phyloP scores from a whole-genome alignment of 2,329 filamentous ascomycete genomes.

The Fonsecaea multimorphosa region DNA sequence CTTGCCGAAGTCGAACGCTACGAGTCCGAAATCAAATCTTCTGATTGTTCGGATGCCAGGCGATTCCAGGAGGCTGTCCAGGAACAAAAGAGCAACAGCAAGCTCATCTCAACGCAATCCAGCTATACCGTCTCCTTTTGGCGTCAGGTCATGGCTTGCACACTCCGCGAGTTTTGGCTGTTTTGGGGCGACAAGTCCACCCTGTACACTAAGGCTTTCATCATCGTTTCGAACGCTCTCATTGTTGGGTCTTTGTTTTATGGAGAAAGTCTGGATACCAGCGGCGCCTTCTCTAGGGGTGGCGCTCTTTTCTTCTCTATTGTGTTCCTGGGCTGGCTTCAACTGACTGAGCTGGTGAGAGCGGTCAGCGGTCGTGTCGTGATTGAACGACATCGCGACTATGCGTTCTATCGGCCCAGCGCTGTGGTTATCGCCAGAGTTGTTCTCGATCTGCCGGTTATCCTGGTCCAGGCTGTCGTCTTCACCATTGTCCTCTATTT shows the following conservation, averaged over 20 bases:
- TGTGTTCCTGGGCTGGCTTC: conserved; percentile 71
- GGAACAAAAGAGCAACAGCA: conserved; percentile 70
- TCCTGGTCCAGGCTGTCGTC: conserved; percentile 63
- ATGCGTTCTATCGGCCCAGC: conserved; percentile 73
- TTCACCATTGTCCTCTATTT: conserved; percentile 72
- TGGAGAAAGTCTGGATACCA: conserved; percentile 64
- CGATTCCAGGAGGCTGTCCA: conserved; percentile 70
- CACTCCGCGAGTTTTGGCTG: conserved; percentile 78
- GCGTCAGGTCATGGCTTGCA: conserved; percentile 67
- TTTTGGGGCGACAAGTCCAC: conserved; percentile 76
- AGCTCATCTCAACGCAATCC: conserved; percentile 61
- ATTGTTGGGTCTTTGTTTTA: conserved; percentile 83
- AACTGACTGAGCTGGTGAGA: conserved; percentile 78
- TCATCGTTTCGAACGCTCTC: conserved; percentile 74
- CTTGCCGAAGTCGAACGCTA: conserved; percentile 67
- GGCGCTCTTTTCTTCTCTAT: conserved; percentile 71
- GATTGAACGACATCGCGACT: conserved; percentile 70
- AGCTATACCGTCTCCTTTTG: conserved; percentile 78
- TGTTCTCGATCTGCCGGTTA: conserved; percentile 66
- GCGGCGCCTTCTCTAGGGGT: conserved; percentile 67
- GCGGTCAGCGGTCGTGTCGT: conserved; percentile 74
- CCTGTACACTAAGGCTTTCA: conserved; percentile 78
- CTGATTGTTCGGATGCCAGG: conserved; percentile 65
- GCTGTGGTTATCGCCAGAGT: conserved; percentile 68
- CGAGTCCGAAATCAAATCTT: conserved; percentile 63